These are phyloP conservation scores for Chrysosporium queenslandicum DNA, from an alignment of 2,329 filamentous ascomycete species.

Conservation along the genomic window DNA sequence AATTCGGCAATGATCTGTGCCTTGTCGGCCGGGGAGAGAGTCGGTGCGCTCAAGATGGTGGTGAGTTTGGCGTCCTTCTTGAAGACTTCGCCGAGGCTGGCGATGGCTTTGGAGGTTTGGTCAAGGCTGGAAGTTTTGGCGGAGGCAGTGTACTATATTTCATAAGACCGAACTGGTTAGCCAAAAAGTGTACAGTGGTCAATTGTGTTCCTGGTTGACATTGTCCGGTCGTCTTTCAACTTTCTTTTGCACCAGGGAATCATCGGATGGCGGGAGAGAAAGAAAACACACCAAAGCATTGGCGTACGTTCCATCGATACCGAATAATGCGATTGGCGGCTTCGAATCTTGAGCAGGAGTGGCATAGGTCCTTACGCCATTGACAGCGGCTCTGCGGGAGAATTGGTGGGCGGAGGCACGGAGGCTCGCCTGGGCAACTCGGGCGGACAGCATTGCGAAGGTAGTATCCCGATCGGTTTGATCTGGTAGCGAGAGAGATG, in stretches of 20 bases:
- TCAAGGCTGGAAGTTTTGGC: constrained; percentile 81
- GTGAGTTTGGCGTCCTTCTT: constrained; percentile 74
- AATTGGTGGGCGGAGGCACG: constrained; percentile 43
- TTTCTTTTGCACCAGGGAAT: too few species aligned
- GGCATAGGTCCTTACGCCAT: constrained; percentile 63
- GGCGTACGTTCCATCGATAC: constrained; percentile 95
- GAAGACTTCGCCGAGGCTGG: constrained; percentile 59
- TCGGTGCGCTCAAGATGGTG: constrained; percentile 67
- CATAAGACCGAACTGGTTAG: background rate
- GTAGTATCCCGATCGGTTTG: constrained; percentile 6
- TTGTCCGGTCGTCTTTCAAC: too few species aligned
- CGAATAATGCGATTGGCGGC: constrained; percentile 84
- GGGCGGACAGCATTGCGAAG: constrained; percentile 46
- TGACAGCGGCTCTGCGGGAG: constrained; percentile 32
- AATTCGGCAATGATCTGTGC: constrained; percentile 75
- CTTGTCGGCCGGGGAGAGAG: constrained; percentile 71
- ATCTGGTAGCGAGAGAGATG: constrained; percentile 3
- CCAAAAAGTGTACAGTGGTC: background rate
- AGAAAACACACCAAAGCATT: constrained; percentile 74
- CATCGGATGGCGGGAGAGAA: too few species aligned
- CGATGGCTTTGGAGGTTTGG: constrained; percentile 68
- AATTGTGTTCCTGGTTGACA: background rate
- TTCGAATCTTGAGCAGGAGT: constrained; percentile 55
- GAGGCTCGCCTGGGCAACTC: constrained; percentile 47
- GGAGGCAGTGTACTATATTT: constrained; percentile 82